These are phyloP conservation scores for Sporothrix curviconia DNA, from an alignment of 2,329 filamentous ascomycete species.

Conservation along the genomic window DNA sequence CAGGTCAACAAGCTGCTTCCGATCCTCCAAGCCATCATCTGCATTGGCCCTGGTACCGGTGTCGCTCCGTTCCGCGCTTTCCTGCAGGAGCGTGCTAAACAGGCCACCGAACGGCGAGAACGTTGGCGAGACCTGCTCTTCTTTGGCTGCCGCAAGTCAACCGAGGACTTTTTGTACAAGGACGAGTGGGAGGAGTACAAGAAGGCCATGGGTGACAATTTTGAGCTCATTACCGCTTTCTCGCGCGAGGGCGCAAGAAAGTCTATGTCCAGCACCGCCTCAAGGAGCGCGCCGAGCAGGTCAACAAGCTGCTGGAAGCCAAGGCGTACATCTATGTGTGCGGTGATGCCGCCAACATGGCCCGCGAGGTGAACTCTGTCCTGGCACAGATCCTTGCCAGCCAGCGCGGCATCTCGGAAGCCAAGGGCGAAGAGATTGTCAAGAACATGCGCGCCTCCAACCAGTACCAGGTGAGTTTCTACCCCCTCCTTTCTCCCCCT, in stretches of 20 bases:
- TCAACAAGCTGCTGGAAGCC: conserved; percentile 79
- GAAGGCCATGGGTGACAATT: conserved; percentile 75
- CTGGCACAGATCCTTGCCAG: conserved; percentile 80
- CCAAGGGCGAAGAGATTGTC: conserved; percentile 91
- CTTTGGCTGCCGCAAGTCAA: conserved; percentile 82
- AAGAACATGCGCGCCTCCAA: conserved; percentile 94
- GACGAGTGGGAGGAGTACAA: conserved; percentile 88
- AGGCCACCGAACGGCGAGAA: conserved; percentile 71
- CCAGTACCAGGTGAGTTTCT: conserved; percentile 78
- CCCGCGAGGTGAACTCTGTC: conserved; percentile 83
- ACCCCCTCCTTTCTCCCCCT: neutral
- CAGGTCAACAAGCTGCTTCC: conserved; percentile 92
- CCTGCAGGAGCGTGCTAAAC: conserved; percentile 83
- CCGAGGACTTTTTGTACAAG: conserved; percentile 90
- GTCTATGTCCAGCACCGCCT: conserved; percentile 95
- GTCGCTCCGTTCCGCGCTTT: conserved; percentile 95
- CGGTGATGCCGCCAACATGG: conserved; percentile 96
- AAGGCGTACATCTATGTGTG: conserved; percentile 97
- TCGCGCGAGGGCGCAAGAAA: conserved; percentile 82
- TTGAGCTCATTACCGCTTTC: conserved; percentile 88
- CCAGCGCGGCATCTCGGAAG: conserved; percentile 71
- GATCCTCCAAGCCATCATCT: conserved; percentile 92
- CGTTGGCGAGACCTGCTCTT: conserved; percentile 87
- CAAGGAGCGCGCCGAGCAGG: conserved; percentile 71
- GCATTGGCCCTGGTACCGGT: conserved; percentile 93